Percentiles rank a stretch among this genome's conserved stretches.
Evolutionary conservation across 1,139 yeast genomes (phyloP).

Genomic region (Hanseniaspora uvarum): DNA sequence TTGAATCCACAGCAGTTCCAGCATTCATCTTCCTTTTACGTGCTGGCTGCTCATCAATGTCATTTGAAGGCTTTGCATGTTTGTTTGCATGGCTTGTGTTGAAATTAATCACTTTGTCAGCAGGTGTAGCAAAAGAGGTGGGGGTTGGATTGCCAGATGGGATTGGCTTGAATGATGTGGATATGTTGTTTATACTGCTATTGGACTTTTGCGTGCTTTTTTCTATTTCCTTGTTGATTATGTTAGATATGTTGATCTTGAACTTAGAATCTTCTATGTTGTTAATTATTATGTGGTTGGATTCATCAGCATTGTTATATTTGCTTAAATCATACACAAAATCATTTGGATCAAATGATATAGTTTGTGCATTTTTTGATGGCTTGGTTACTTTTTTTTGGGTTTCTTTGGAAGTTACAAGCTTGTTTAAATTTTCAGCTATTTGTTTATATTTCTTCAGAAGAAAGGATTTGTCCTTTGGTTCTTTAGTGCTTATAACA

Average conservation of each 20-base stretch:
- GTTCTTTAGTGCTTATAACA: background rate
- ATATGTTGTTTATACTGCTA: background rate
- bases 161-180: background rate
- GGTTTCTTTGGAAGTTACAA: background rate
- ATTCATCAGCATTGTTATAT: background rate
- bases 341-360: conserved; percentile 1
- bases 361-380: background rate
- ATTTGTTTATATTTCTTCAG: background rate
- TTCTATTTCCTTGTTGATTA: conserved; percentile 15
- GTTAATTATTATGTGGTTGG: conserved; percentile 7
- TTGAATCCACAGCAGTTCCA: background rate
- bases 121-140: conserved; percentile 6
- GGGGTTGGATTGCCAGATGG: background rate
- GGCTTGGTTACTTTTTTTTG: background rate
- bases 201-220: background rate
- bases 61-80: background rate
- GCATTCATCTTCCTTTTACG: background rate
- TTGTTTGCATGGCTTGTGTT: background rate
- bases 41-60: background rate
- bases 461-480: background rate
- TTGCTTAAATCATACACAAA: conserved; percentile 5
- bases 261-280: conserved; percentile 11
- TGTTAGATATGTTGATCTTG: conserved; percentile 13
- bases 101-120: conserved; percentile 5
- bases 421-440: background rate